phyloP scores from a whole-genome alignment of 164 flowering plant genomes.

The grape (Vitis vinifera) region ASM3070453v1 NC_081806.1:5520001-5520500 shows the following conservation, averaged over 20 bases:
- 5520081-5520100: too few relatives aligned
- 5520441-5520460: constrained; percentile 33
- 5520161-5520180: constrained; percentile 74
- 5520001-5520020: too few relatives aligned
- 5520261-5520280: constrained; percentile 41
- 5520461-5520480: constrained; percentile 27
- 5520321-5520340: constrained; percentile 33
- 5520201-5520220: constrained; percentile 61
- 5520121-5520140: too few relatives aligned
- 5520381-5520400: constrained; percentile 84
- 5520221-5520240: constrained; percentile 64
- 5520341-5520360: constrained; percentile 49
- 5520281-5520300: constrained; percentile 48
- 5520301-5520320: constrained; percentile 56
- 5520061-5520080: too few relatives aligned
- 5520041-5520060: too few relatives aligned
- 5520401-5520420: constrained; percentile 75
- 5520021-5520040: too few relatives aligned
- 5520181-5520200: neutral
- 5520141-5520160: constrained; percentile 9
- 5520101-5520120: too few relatives aligned
- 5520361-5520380: constrained; percentile 80
- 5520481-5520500: constrained; percentile 27
- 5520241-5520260: constrained; percentile 42
- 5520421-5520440: constrained; percentile 73